Conservation (phyloP, 768 basidiomycete species). For the Kwoniella sp. region DNA sequence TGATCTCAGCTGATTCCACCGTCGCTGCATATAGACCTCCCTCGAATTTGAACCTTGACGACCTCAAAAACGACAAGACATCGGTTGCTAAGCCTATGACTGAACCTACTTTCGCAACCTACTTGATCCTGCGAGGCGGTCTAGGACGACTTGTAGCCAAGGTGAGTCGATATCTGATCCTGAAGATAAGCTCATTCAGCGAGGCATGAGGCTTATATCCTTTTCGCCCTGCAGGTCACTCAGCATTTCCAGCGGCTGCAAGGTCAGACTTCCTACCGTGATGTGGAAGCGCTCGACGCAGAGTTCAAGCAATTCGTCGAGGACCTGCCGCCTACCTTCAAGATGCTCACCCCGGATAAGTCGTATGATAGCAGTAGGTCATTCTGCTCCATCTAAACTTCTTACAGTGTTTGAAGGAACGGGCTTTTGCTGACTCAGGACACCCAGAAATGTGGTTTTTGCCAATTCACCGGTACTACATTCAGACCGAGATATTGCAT, state of each 20-base stretch:
- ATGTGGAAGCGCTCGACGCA: constrained; percentile 79
- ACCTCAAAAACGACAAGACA: constrained; percentile 33
- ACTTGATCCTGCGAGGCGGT: constrained; percentile 80
- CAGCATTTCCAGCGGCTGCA: constrained; percentile 90
- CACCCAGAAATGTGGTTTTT: constrained; percentile 57
- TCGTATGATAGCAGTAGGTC: constrained; percentile 69
- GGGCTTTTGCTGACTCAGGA: constrained; percentile 1
- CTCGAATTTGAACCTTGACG: constrained; percentile 60
- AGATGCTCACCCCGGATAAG: constrained; percentile 70
- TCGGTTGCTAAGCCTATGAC: constrained; percentile 56
- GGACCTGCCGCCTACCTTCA: constrained; percentile 67
- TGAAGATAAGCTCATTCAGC: neutral
- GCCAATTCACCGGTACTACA: constrained; percentile 81
- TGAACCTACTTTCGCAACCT: constrained; percentile 80
- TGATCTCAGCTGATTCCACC: neutral
- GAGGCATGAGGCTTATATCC: no score
- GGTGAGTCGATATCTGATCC: constrained; percentile 20
- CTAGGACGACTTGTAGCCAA: constrained; percentile 80
- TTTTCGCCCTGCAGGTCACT: constrained; percentile 64
- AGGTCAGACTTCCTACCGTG: constrained; percentile 75
- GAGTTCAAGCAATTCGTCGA: constrained; percentile 77
- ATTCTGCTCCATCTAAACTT: constrained; percentile 51
- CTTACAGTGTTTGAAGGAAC: neutral
- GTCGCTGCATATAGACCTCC: constrained; percentile 59
- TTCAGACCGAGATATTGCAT: constrained; percentile 75